Evolutionary conservation across 805 yeast species (phyloP), one percentile per base, ranked within the genome.

Genomic region (Pichia cephalocereana): DNA sequence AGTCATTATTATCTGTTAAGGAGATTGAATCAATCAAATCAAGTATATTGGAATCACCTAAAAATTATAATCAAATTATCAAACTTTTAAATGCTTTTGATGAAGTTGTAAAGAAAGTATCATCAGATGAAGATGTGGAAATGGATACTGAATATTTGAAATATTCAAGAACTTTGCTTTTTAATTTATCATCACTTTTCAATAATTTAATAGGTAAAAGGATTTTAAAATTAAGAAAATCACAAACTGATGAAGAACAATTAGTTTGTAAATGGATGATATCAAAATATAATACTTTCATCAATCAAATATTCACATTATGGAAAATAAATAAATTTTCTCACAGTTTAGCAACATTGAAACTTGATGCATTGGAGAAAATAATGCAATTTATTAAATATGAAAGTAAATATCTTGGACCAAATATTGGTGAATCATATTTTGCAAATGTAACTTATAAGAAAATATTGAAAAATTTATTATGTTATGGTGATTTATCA

Each of bases 191-290:
- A 52, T 68, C 72, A 52, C 58, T 72, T 10, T 84, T 83, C 59
- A 76, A 75, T 48, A 59, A 64, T 37, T 61, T 82, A 30, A 65
- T 77, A 38, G 63, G 70, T 41, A 63, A 70, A 5, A 74, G 73
- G 0, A 59, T 64, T 18, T 59, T 83, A 39, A 63, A 61, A 52
- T 57, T 56, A 27, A 62, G 64, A 14, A 65, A 62, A 40, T 58
- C 53, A 6, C 58, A 58, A 28, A 46, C 62, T 8, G 72, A 72
- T 40, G 80, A 74, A 36, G 74, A 76, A 47, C 71, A 72, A 51
- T 64, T 67, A 17, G 74, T 82, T n/a, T 74, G 74, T 34, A 70
- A 72, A 54, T 86, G 95, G 91, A 62, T 86, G 38, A 69, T 70
- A 47, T 72, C 75, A 44, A 72, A 75, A 47, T 85, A 85, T 65